Base-by-base conservation (phyloP, 2,329 filamentous ascomycete species). In the Arthrobotrys pseudoclavata region DNA sequence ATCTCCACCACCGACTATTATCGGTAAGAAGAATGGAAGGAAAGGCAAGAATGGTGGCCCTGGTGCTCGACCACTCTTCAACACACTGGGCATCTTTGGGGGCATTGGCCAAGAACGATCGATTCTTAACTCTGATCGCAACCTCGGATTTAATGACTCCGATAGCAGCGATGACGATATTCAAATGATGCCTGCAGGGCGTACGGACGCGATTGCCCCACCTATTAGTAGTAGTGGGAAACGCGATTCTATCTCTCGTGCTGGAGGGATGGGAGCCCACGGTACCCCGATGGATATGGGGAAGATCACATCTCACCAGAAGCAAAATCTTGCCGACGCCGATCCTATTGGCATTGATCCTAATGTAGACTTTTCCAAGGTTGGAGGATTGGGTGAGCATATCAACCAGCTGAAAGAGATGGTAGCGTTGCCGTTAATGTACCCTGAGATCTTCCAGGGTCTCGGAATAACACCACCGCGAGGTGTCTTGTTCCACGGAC, bases 341-440 rank as follows among this genome's bases (percentile, higher is more conserved):
- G 96, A 98, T 82, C 96, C 96, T 52, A 88, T 99, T 2, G 96
- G 96, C 9, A 94, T 99, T 37, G 94, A 98, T 82, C 86, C 95
- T 82, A 95, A 90, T 82, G 93, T 99, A 79, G 94, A 94, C 82
- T 97, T 99, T 83, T 95, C 92, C 83, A 93, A 94, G 80, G 94
- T 99, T 69, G 96, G 96, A 82, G 96, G 96, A 47, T 85, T 99
- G 52, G 91, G 97, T 83, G 91, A 93, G 40, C 95, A 98, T 83
- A 97, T 99, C 82, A 94, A 97, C 83, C 93, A 97, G 84, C 87
- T 99, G 79, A 98, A 99, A 84, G 96, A 99, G 85, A 99, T 99
- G 96, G 95, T 99, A 18, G 92, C 95, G 80, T 87, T 99, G 77
- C 96, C 96, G 1, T 86, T 99, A 20, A 88, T 98, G 4, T 99